Evolutionary conservation across 1,284 basidiomycete genomes (phyloP), one percentile per base, ranked within the genome.

Genomic region (Ceratobasidium sp.): DNA sequence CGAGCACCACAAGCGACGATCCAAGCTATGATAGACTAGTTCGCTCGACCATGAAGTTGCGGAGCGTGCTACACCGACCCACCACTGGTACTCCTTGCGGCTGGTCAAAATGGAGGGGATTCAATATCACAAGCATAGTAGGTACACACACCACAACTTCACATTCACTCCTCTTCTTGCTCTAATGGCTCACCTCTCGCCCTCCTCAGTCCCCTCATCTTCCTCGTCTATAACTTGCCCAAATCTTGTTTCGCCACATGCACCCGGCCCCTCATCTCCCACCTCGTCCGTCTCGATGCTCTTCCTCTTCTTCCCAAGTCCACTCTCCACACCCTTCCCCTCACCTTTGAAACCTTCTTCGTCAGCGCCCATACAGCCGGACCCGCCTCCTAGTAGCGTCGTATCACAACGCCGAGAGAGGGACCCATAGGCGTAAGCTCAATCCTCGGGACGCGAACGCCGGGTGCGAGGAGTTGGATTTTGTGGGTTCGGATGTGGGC

Each of bases 221-320:
- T 96, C 79, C 93, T 86, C 74, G 89, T 91, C 86, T 98, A 95
- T 82, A 99, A 80, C 83, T 87, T 92, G 76, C 80, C 82, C 77
- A 99, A 82, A 82, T 99, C 95, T 85, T 99, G 97, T 81, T 89
- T 93, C 72, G 85, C 94, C 58, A 98, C 82, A 82, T 98, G 97
- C 67, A 99, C 88, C 74, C 90, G 86, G 55, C 96, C 97, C 76
- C 97, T 88, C 82, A 96, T 83, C 95, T 73, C 97, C 97, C 97
- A 98, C 98, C 82, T 95, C 95, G 84, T 99, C 97, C 76, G 96
- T 94, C 84, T 98, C 95, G 81, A 96, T 82, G 81, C 98, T 98
- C 88, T 95, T 96, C 82, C 88, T 88, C 87, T 94, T 96, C 87
- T 94, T 94, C 47, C 93, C 94, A n/a, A 94, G 80, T 0, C 95